phyloP scores from a whole-genome alignment of 208 protist genomes.

The Crithidia thermophila region DNA sequence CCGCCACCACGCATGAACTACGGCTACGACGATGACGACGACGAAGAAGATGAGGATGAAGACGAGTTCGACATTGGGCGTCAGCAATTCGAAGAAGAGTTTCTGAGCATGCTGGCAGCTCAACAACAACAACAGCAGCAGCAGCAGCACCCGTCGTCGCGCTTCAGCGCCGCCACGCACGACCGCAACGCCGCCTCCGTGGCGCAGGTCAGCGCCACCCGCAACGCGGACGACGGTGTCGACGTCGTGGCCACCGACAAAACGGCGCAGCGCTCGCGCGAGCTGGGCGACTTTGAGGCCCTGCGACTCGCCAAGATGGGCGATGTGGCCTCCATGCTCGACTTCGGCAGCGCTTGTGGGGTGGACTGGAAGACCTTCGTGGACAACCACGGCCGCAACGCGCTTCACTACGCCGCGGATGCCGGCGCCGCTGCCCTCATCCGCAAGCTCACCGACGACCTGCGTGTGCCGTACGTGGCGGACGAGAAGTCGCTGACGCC shows the following conservation, averaged over 20 bases:
- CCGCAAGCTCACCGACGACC: conserved; percentile 40
- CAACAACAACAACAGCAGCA: conserved; percentile 22
- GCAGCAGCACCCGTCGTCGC: conserved; percentile 9
- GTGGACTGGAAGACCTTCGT: conserved; percentile 46
- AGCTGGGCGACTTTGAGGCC: conserved; percentile 83
- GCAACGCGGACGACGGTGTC: conserved; percentile 37
- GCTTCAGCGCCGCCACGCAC: not conserved
- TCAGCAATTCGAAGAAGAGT: conserved; percentile 37
- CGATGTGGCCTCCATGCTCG: conserved; percentile 58
- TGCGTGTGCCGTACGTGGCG: conserved; percentile 52
- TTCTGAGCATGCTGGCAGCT: conserved; percentile 12
- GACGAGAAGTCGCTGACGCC: conserved; percentile 78
- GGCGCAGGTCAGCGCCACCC: conserved; percentile 32
- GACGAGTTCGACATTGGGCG: conserved; percentile 18
- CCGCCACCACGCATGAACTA: conserved; percentile 19
- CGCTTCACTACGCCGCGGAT: conserved; percentile 86
- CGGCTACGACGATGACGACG: conserved; percentile 29
- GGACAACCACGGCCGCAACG: conserved; percentile 81
- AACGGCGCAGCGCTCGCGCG: conserved; percentile 26
- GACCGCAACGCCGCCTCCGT: conserved; percentile 33
- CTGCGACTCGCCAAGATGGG: conserved; percentile 86
- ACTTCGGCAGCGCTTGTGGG: conserved; percentile 43
- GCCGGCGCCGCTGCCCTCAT: conserved; percentile 55
- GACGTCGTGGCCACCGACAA: conserved; percentile 48
- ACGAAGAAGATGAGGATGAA: conserved; percentile 37